Base-by-base conservation (phyloP, 108 stramenopile species). In the Parmales sp. region DNA sequence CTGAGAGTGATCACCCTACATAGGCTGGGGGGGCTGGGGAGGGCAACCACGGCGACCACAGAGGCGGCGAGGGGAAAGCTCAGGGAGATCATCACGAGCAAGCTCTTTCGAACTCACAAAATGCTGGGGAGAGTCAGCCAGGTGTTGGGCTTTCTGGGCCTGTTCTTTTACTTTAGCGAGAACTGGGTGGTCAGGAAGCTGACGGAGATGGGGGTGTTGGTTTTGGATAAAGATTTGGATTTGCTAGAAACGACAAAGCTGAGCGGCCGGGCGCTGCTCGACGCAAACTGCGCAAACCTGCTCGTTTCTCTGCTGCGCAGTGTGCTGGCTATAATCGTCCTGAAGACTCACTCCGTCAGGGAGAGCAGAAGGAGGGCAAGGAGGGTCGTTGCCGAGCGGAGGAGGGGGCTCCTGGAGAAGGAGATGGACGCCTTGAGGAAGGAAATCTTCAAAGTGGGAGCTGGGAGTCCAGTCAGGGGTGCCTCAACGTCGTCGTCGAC, bases 351-450 rank as follows among this genome's bases (percentile, higher is more conserved):
- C 54, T 28, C 29, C 7, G 54, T 60, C 28, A 60, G 54, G 54
- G 31, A 60, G 54, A 60, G 54, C 31, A 60, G 54, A 34, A 60
- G 54, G 54, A 28, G 29, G 3, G 31, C 29, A 16, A 60, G 54
- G 28, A 28, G 29, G n/a, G 36, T 28, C 31, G 36, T 34, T 13
- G 54, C 54, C 5, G 13, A 34, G 26, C 54, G 36, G 54, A 60
- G 54, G 54, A 60, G 54, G 20, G 54, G 54, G 9, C 54, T 60
- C 0, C 54, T 60, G 28, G 54, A 60, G 28, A 11, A 20, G 28
- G 54, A 60, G 54, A 60, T 60, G 54, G 54, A 60, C 7, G 54
- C 54, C 3, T 34, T 60, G 54, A 26, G 54, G 8, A 60, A 60
- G 54, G 54, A 60, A 16, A 60, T 34, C 29, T 60, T 34, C 54